A percentile compares a stretch with the other conserved stretches of the same genome.
phyloP scores from a whole-genome alignment of 2,329 filamentous ascomycete genomes.

The Fusarium humuli region DNA sequence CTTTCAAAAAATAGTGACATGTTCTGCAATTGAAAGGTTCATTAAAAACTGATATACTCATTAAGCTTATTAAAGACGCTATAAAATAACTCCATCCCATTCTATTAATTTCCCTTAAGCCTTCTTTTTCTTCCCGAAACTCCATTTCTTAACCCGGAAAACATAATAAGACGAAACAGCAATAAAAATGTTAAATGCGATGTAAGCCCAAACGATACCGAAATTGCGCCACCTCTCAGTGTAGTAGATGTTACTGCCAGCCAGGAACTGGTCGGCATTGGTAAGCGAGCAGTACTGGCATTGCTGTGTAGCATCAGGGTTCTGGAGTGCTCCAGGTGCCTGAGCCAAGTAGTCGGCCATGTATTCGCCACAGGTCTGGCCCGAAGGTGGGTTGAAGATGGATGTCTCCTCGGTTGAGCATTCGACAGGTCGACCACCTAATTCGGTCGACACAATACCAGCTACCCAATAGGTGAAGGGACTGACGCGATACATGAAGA shows the following conservation, averaged over 20 bases:
- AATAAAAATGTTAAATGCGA: slow-evolving; percentile 33
- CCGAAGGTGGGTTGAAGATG: slow-evolving; percentile 70
- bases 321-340: slow-evolving; percentile 46
- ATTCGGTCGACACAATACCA: slow-evolving; percentile 58
- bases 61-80: neutral
- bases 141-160: slow-evolving; percentile 40
- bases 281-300: slow-evolving; percentile 31
- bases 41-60: neutral
- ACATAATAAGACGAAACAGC: slow-evolving; percentile 32
- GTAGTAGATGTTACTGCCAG: slow-evolving; percentile 30
- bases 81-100: neutral
- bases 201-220: slow-evolving; percentile 33
- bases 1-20: neutral
- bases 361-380: slow-evolving; percentile 58
- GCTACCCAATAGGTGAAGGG: slow-evolving; percentile 74
- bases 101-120: neutral
- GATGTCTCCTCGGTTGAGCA: slow-evolving; percentile 68
- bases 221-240: slow-evolving; percentile 35
- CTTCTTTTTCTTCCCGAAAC: slow-evolving; percentile 34
- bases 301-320: slow-evolving; percentile 18
- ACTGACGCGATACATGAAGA: slow-evolving; percentile 76
- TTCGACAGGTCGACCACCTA: slow-evolving; percentile 45
- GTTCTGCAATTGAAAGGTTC: neutral
- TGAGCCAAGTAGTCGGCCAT: slow-evolving; percentile 61
- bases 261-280: slow-evolving; percentile 33